phyloP scores from a whole-genome alignment of 768 basidiomycete genomes.

The Boletus coccyginus region DNA sequence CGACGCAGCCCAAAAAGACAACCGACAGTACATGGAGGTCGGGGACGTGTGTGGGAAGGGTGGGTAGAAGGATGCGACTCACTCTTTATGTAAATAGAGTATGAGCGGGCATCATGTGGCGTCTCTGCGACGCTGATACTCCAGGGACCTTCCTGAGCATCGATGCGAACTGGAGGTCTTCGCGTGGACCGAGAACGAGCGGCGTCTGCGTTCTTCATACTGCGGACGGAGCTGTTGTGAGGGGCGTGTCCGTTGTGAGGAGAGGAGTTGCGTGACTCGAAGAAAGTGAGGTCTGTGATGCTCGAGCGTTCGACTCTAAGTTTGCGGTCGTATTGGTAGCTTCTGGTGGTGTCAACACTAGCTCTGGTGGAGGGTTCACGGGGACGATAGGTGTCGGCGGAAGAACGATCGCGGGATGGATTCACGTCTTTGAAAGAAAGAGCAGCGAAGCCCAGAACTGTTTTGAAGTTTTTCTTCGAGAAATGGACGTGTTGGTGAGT shows the following conservation, averaged over 20 bases:
- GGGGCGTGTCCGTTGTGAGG: conserved; percentile 32
- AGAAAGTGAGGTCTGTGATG: conserved; percentile 42
- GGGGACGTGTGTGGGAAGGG: conserved; percentile 19
- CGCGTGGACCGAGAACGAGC: conserved; percentile 40
- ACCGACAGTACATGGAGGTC: conserved; percentile 15
- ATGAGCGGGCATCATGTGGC: conserved; percentile 64
- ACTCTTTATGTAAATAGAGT: conserved; percentile 91
- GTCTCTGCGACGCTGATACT: conserved; percentile 85
- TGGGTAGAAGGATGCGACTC: conserved; percentile 35
- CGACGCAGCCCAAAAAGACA: conserved; percentile 19
- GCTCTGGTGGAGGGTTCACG: conserved; percentile 35
- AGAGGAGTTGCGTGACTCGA: conserved; percentile 34
- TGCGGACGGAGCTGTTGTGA: conserved; percentile 32
- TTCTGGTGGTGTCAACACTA: conserved; percentile 44
- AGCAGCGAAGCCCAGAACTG: conserved; percentile 44
- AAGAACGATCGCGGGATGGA: conserved; percentile 29
- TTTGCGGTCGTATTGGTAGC: conserved; percentile 35
- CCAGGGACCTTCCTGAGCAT: conserved; percentile 82
- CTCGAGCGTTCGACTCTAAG: conserved; percentile 35
- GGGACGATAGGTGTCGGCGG: conserved; percentile 25
- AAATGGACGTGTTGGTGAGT: conserved; percentile 33
- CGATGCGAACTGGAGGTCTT: conserved; percentile 58
- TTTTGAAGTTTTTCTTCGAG: conserved; percentile 46
- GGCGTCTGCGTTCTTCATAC: conserved; percentile 44
- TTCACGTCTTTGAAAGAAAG: conserved; percentile 36